Evolutionary conservation across 1,284 basidiomycete genomes (phyloP).

Genomic region (Neotropicomus parvogracilis): DNA sequence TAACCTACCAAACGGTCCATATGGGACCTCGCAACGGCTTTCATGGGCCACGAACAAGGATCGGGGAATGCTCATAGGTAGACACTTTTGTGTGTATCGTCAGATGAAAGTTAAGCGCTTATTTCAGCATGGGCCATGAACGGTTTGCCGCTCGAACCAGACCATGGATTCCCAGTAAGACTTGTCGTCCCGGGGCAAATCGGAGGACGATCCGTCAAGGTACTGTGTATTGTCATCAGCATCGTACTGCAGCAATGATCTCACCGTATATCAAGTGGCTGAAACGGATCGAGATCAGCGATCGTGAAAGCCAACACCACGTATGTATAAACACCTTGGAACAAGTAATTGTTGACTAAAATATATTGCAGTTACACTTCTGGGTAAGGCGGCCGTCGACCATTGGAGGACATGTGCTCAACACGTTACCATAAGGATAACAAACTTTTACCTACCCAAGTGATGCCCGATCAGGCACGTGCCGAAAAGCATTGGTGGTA

Average conservation of each 20-base stretch:
- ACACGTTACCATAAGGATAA: conserved; percentile 44
- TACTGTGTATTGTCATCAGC: conserved; percentile 14
- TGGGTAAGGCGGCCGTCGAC: conserved; percentile 22
- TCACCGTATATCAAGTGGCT: conserved; percentile 49
- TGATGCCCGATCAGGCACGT: conserved; percentile 55
- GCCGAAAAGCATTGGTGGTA: conserved; percentile 61
- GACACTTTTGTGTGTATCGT: not conserved
- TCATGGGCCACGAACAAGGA: conserved; percentile 46
- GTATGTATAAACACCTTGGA: conserved; percentile 28
- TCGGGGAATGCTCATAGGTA: conserved; percentile 54
- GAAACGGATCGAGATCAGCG: conserved; percentile 53
- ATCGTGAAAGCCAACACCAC: conserved; percentile 53
- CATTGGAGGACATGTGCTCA: conserved; percentile 1
- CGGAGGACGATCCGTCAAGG: conserved; percentile 52
- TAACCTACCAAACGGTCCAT: conserved; percentile 60
- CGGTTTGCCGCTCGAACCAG: conserved; percentile 53
- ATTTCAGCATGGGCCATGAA: conserved; percentile 58
- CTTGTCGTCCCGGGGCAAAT: conserved; percentile 65
- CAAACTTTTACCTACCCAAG: conserved; percentile 57
- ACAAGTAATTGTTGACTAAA: not conserved
- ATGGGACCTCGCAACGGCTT: conserved; percentile 58
- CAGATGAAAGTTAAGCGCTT: not conserved
- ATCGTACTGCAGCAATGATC: not conserved
- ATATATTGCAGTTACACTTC: conserved; percentile 30
- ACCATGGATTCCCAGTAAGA: conserved; percentile 65